Evolutionary conservation across 2,329 filamentous ascomycete species (phyloP).

Genomic region (Pseudogymnoascus sp.): DNA sequence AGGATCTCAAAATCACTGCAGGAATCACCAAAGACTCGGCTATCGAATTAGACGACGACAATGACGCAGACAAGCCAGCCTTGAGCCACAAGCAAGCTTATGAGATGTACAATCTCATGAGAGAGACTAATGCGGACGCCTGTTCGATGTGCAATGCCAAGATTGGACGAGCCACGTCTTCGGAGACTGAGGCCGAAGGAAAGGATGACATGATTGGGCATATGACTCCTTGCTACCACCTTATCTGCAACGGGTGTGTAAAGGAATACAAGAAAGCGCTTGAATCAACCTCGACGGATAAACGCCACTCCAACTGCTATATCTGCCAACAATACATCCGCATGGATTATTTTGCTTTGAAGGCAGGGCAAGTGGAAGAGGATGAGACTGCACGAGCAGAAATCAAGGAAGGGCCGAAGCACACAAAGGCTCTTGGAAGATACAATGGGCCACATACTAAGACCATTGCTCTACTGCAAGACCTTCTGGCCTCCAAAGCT

Average conservation of each 20-base stretch:
- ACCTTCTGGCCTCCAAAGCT: constrained; percentile 57
- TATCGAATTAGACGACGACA: constrained; percentile 77
- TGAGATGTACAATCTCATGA: constrained; percentile 76
- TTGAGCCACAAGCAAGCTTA: constrained; percentile 69
- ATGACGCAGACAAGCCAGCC: constrained; percentile 43
- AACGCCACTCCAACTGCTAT: constrained; percentile 50
- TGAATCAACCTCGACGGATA: constrained; percentile 31
- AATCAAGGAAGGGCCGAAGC: constrained; percentile 35
- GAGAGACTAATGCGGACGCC: constrained; percentile 67
- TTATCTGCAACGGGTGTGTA: constrained; percentile 72
- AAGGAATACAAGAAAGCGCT: constrained; percentile 49
- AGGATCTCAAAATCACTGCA: constrained; percentile 72
- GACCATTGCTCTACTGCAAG: constrained; percentile 72
- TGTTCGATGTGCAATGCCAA: constrained; percentile 65
- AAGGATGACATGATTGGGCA: constrained; percentile 62
- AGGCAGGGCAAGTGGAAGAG: constrained; percentile 33
- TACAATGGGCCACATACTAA: constrained; percentile 91
- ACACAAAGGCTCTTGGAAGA: constrained; percentile 52
- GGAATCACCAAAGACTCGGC: constrained; percentile 78
- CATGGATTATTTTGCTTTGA: constrained; percentile 61
- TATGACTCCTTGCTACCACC: constrained; percentile 81
- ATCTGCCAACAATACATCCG: constrained; percentile 60
- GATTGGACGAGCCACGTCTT: constrained; percentile 52
- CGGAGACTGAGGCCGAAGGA: constrained; percentile 47
- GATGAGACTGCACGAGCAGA: constrained; percentile 23